Evolutionary conservation across 164 flowering plant genomes (phyloP).

Genomic region (Vitis rupestris): DNA sequence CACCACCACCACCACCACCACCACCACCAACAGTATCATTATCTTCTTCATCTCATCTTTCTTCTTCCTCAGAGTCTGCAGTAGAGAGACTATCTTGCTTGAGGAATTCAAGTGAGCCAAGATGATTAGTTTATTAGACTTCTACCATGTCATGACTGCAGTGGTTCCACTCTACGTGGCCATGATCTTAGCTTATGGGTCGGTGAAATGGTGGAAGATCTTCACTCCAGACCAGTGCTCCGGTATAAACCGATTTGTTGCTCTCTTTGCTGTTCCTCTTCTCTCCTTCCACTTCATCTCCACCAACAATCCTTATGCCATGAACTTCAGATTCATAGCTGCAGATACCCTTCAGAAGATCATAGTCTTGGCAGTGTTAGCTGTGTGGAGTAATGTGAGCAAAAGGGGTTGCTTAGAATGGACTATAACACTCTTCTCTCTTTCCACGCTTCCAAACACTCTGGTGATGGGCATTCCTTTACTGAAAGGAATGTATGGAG

Average conservation of each 20-base stretch:
- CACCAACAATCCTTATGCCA: slow-evolving; percentile 68
- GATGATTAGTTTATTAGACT: slow-evolving; percentile 70
- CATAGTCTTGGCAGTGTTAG: slow-evolving; percentile 50
- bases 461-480: slow-evolving; percentile 95
- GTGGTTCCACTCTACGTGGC: slow-evolving; percentile 96
- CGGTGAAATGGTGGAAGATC: slow-evolving; percentile 96
- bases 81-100: neutral
- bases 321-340: slow-evolving; percentile 82
- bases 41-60: slow-evolving; percentile 6
- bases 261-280: slow-evolving; percentile 90
- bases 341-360: slow-evolving; percentile 89
- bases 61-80: neutral
- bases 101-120: slow-evolving; percentile 8
- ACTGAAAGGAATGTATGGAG: slow-evolving; percentile 90
- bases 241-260: slow-evolving; percentile 92
- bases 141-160: slow-evolving; percentile 95
- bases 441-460: slow-evolving; percentile 87
- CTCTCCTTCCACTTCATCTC: slow-evolving; percentile 95
- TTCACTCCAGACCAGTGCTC: slow-evolving; percentile 93
- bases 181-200: slow-evolving; percentile 92
- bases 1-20: neutral
- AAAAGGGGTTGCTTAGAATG: slow-evolving; percentile 69
- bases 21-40: neutral
- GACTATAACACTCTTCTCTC: slow-evolving; percentile 81
- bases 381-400: slow-evolving; percentile 54